Conservation (phyloP, 2,329 filamentous ascomycete genomes). For the Chaetomium globosum region DNA sequence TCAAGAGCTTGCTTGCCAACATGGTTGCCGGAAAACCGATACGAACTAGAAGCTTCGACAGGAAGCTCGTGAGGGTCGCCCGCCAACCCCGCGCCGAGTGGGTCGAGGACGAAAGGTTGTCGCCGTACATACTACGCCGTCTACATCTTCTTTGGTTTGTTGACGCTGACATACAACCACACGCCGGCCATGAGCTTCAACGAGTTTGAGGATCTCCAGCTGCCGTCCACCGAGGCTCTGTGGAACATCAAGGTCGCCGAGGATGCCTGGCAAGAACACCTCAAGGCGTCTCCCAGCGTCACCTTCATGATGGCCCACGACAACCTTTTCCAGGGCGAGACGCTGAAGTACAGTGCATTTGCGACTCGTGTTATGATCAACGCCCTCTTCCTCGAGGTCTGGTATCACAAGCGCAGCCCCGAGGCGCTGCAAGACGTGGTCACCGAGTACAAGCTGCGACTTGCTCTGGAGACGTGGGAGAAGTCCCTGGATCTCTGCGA, state of each 20-base stretch:
- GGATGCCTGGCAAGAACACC: slow-evolving; percentile 81
- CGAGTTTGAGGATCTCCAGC: slow-evolving; percentile 89
- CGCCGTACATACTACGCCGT: slow-evolving; percentile 96
- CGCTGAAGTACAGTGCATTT: slow-evolving; percentile 90
- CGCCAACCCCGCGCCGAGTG: slow-evolving; percentile 81
- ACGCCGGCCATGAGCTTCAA: slow-evolving; percentile 98
- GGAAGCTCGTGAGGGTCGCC: slow-evolving; percentile 76
- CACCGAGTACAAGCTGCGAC: slow-evolving; percentile 94
- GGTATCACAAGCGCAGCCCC: slow-evolving; percentile 98
- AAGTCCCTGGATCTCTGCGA: slow-evolving; percentile 92
- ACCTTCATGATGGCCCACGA: slow-evolving; percentile 95
- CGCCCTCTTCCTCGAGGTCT: slow-evolving; percentile 94
- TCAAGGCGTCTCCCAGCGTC: slow-evolving; percentile 70
- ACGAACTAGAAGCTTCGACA: slow-evolving; percentile 92
- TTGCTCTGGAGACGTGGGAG: slow-evolving; percentile 98
- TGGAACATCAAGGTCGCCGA: slow-evolving; percentile 86
- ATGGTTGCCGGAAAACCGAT: slow-evolving; percentile 96
- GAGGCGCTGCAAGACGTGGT: slow-evolving; percentile 96
- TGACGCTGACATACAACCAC: slow-evolving; percentile 96
- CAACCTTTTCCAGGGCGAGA: slow-evolving; percentile 91
- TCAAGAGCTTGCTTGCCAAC: slow-evolving; percentile 96
- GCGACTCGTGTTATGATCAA: slow-evolving; percentile 99
- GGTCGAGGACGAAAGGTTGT: slow-evolving; percentile 97
- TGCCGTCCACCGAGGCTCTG: slow-evolving; percentile 89
- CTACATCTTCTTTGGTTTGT: slow-evolving; percentile 96